Percentiles rank a stretch among this genome's conserved stretches.
These are phyloP conservation scores for thale cress (Arabidopsis thaliana) DNA, from an alignment of 345 rosid genomes.

Conservation along the genomic window DNA sequence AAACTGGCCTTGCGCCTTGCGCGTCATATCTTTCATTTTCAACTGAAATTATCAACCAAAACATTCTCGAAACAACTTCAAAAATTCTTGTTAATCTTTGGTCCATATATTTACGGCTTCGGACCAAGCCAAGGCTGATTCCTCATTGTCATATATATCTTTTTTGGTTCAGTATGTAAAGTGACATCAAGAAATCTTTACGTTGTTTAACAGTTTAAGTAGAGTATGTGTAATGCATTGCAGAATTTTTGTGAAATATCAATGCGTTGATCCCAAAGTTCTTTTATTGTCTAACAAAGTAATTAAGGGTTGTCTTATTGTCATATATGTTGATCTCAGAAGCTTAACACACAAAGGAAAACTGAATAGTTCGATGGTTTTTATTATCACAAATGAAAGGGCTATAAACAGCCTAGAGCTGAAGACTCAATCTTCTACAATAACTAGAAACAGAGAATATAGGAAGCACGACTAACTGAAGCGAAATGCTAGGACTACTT, in stretches of 20 bases:
- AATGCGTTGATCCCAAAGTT: not conserved
- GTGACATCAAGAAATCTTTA: not conserved
- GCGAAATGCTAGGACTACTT: too few relatives aligned
- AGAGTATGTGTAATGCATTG: not conserved
- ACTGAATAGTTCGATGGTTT: too few relatives aligned
- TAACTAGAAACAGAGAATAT: too few relatives aligned
- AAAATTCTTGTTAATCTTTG: not conserved
- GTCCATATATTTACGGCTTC: not conserved
- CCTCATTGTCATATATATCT: not conserved
- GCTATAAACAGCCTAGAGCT: too few relatives aligned
- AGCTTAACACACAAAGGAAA: too few relatives aligned
- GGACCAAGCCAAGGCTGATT: not conserved
- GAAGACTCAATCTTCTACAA: too few relatives aligned
- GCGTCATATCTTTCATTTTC: not conserved
- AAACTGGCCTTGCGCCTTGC: not conserved
- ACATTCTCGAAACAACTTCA: not conserved
- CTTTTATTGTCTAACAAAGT: not conserved
- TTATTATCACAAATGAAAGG: too few relatives aligned
- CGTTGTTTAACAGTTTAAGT: too few relatives aligned
- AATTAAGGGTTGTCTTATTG: not conserved
- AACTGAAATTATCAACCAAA: slow-evolving; percentile 2
- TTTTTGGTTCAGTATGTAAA: not conserved
- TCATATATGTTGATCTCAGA: not conserved
- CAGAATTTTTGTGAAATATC: not conserved
- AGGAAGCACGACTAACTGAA: too few relatives aligned